These are phyloP conservation scores for Austroboletus novae-zelandiae DNA, from an alignment of 1,284 basidiomycete genomes.

Conservation along the genomic window DNA sequence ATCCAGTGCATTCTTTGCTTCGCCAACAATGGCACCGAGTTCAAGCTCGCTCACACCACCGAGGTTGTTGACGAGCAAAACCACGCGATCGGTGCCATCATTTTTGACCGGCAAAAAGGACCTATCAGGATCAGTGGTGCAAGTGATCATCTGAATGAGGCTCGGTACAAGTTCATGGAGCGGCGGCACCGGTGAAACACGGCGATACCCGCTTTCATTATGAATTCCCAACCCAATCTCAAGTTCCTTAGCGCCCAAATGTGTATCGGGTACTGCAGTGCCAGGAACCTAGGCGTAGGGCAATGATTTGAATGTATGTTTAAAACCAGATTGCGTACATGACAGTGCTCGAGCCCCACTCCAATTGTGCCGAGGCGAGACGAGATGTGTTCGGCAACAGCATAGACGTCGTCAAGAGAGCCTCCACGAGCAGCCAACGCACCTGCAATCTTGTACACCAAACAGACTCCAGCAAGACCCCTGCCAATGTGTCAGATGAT, in stretches of 20 bases:
- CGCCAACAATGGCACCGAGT: conserved; percentile 66
- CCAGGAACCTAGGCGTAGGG: conserved; percentile 65
- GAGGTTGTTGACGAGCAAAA: conserved; percentile 76
- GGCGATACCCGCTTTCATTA: conserved; percentile 83
- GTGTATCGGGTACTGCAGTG: conserved; percentile 59
- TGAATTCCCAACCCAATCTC: conserved; percentile 92
- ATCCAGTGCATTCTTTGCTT: conserved; percentile 56
- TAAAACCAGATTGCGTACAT: conserved; percentile 45
- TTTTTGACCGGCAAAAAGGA: conserved; percentile 79
- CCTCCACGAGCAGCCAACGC: conserved; percentile 75
- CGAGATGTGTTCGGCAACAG: conserved; percentile 66
- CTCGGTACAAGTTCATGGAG: conserved; percentile 69
- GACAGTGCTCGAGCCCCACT: conserved; percentile 89
- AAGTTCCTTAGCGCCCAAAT: conserved; percentile 65
- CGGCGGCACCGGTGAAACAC: conserved; percentile 69
- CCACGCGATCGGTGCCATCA: conserved; percentile 61
- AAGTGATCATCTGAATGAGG: conserved; percentile 72
- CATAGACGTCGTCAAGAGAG: conserved; percentile 72
- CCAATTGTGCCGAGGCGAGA: conserved; percentile 79
- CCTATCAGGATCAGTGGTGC: conserved; percentile 78
- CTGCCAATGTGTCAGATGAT: conserved; percentile 34
- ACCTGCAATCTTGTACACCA: conserved; percentile 92
- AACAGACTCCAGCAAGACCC: conserved; percentile 84
- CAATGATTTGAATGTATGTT: not conserved
- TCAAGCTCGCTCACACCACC: conserved; percentile 89